phyloP scores from a whole-genome alignment of 495 filamentous ascomycete genomes.

The Aspergillus panamensis region DNA sequence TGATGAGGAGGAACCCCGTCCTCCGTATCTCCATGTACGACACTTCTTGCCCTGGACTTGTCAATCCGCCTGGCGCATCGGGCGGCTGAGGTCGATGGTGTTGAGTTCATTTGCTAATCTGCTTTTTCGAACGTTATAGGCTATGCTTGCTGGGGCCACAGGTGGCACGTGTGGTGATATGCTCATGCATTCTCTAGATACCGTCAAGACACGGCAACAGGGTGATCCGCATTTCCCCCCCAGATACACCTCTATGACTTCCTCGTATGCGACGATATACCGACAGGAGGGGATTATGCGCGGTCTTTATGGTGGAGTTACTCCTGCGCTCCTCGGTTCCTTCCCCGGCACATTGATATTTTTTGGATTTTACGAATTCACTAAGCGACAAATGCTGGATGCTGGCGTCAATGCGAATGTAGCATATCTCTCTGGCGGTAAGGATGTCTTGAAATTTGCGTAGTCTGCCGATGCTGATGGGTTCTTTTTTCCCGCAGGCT shows the following conservation, averaged over 20 bases:
- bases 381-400: conserved; percentile 86
- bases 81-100: neutral
- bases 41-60: neutral
- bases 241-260: conserved; percentile 83
- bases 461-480: conserved; percentile 1
- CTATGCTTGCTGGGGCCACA: conserved; percentile 89
- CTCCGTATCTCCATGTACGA: conserved; percentile 65
- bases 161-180: conserved; percentile 93
- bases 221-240: conserved; percentile 89
- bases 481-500: conserved; percentile 48
- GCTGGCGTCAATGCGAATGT: conserved; percentile 69
- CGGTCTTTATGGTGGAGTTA: conserved; percentile 89
- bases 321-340: conserved; percentile 84
- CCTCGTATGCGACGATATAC: conserved; percentile 87
- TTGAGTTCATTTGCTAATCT: neutral
- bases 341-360: conserved; percentile 94
- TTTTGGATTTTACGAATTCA: conserved; percentile 94
- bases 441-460: conserved; percentile 18
- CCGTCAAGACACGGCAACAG: conserved; percentile 98
- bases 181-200: conserved; percentile 98
- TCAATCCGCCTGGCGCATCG: too few species aligned
- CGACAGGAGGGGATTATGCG: conserved; percentile 84
- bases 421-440: conserved; percentile 81
- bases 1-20: conserved; percentile 52
- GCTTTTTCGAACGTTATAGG: conserved; percentile 44